These are phyloP conservation scores for Sinapis alba DNA, from an alignment of 441 rosid species.

Conservation along the genomic window DNA sequence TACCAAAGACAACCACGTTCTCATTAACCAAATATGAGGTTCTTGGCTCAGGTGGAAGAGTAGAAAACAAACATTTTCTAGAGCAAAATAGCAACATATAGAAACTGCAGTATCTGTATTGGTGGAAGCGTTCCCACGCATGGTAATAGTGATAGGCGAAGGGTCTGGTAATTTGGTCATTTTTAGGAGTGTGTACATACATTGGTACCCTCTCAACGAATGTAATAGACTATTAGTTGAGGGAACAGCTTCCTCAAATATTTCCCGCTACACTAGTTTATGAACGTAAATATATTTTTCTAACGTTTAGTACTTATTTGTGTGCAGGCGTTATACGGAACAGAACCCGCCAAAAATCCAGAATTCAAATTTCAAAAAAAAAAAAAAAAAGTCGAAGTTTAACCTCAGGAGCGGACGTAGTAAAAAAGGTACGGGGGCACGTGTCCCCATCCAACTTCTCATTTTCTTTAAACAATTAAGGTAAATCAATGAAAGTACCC, in stretches of 20 bases:
- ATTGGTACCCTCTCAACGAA: not conserved
- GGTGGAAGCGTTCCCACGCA: too few species aligned
- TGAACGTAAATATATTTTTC: not conserved
- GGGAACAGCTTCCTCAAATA: not conserved
- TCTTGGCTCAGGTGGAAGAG: not conserved
- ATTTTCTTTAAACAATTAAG: too few species aligned
- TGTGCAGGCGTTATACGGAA: conserved; percentile 19
- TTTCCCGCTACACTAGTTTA: not conserved
- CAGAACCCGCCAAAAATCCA: conserved; percentile 17
- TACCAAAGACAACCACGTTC: not conserved
- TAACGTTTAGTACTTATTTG: not conserved
- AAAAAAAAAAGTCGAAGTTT: too few species aligned
- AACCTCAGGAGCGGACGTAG: too few species aligned
- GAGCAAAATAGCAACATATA: too few species aligned
- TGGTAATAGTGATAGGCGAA: too few species aligned
- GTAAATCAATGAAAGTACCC: too few species aligned
- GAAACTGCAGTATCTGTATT: too few species aligned
- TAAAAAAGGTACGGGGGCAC: too few species aligned
- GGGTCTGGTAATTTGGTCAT: not conserved
- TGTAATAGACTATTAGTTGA: too few species aligned
- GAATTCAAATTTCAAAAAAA: too few species aligned
- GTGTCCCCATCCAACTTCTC: too few species aligned
- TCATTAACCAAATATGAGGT: not conserved
- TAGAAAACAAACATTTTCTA: not conserved
- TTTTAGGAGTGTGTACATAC: not conserved